Evolutionary conservation across 805 yeast species (phyloP).

Genomic region (Starmerella stigmatis): DNA sequence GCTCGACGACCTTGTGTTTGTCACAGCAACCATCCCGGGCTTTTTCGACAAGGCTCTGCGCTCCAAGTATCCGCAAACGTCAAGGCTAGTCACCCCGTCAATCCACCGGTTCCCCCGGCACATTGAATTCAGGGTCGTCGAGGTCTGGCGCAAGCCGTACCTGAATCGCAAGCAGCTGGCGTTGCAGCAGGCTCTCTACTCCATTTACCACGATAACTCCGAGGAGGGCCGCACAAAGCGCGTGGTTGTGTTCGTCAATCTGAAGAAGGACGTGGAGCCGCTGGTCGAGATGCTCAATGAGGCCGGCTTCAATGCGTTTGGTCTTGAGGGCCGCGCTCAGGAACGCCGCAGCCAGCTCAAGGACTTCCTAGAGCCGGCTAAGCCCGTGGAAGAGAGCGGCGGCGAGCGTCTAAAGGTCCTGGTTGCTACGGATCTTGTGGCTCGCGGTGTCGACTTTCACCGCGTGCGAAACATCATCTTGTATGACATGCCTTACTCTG

Average conservation of each 20-base stretch:
- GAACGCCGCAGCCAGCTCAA: slow-evolving; percentile 36
- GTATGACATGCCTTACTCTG: slow-evolving; percentile 73
- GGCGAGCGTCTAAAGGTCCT: slow-evolving; percentile 38
- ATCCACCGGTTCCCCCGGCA: slow-evolving; percentile 75
- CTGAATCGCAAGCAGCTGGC: slow-evolving; percentile 77
- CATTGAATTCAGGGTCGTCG: slow-evolving; percentile 61
- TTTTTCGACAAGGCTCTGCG: slow-evolving; percentile 56
- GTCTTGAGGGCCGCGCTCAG: slow-evolving; percentile 51
- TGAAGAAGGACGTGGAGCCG: slow-evolving; percentile 49
- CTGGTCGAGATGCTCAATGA: slow-evolving; percentile 46
- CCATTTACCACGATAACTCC: slow-evolving; percentile 72
- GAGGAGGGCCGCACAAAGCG: slow-evolving; percentile 69
- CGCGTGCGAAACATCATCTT: slow-evolving; percentile 72
- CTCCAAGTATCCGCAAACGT: slow-evolving; percentile 52
- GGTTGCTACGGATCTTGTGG: slow-evolving; percentile 77
- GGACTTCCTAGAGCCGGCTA: slow-evolving; percentile 57
- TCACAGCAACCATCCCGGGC: slow-evolving; percentile 84
- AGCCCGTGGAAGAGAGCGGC: slow-evolving; percentile 14
- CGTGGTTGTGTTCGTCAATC: slow-evolving; percentile 75
- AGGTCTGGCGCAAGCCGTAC: slow-evolving; percentile 68
- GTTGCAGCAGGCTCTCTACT: slow-evolving; percentile 76
- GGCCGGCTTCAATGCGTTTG: slow-evolving; percentile 50
- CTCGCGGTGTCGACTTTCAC: slow-evolving; percentile 81
- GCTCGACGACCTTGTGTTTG: slow-evolving; percentile 56
- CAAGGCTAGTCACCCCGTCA: slow-evolving; percentile 63